Base-by-base conservation (phyloP, 768 basidiomycete genomes). In the Lyophyllum shimeji region DNA sequence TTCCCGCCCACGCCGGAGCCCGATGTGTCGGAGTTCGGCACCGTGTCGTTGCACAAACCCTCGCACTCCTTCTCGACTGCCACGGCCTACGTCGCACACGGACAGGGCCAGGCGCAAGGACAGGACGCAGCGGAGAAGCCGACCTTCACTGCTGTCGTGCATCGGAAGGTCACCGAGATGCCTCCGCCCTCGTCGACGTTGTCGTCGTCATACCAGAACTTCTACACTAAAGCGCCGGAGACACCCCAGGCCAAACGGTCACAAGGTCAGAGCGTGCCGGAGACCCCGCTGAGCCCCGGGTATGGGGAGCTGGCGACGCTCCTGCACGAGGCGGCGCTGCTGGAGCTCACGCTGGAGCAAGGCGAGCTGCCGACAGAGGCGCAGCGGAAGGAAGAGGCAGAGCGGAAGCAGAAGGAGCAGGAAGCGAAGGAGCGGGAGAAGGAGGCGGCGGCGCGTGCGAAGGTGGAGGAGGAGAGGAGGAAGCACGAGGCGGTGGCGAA, bases 121-220 rank as follows among this genome's bases (percentile, higher is more conserved):
- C 23, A 48, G 42, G 57, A 47, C 13, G 29, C 46, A 21, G 23
- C 56, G 20, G 50, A 46, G 23, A 49, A 52, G 42, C 51, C 71
- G 55, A 70, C 74, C 3, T 86, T 86, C 68, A 76, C 71, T 46
- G 82, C 84, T 23, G 79, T 85, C 15, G 84, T 86, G 39, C 85
- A 85, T 60, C 69, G 75, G 56, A 85, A 81, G 62, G 74, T 82
- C 24, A 71, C 74, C 3, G 82, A 83, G 50, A 56, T 63, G n/a
- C 66, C 72, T 0, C 52, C 67, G 4, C 50, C 67, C 20, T 46
- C 56, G 1, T 52, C 67, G 4, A 52, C 67, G 21, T 46, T 56
- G 1, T 45, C 68, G 6, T 57, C 67, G 13, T 56, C 60, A 9
- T 49, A 61, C 31, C 49, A 59, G 51, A 50, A 52, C 34, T 62